Percentiles rank a stretch among this genome's conserved stretches.
phyloP scores from a whole-genome alignment of 345 rosid species.

The Bretschneidera sinensis region DNA sequence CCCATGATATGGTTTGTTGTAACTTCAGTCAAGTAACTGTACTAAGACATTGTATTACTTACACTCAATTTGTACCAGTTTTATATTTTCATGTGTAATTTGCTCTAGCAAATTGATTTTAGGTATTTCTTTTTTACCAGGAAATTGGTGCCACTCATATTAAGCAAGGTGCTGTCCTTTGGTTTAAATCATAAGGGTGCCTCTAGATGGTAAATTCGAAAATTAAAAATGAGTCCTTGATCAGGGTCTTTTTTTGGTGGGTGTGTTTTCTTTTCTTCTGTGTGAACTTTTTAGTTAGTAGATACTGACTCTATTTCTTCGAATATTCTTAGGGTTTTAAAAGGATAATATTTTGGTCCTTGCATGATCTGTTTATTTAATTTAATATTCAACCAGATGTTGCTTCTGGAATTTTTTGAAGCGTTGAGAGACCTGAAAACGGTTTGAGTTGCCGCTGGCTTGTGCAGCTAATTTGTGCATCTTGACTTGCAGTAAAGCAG shows the following conservation, averaged over 20 bases:
- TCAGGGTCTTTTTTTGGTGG: conserved; percentile 17
- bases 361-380: conserved; percentile 6
- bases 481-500: conserved; percentile 49
- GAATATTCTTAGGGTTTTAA: neutral
- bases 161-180: conserved; percentile 32
- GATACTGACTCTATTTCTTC: neutral
- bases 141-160: conserved; percentile 22
- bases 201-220: conserved; percentile 34
- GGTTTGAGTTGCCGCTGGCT: conserved; percentile 7
- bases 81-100: conserved; percentile 15
- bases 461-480: conserved; percentile 15
- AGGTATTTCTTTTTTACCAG: conserved; percentile 24
- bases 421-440: neutral
- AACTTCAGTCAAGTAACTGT: conserved; percentile 8
- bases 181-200: conserved; percentile 27
- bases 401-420: neutral
- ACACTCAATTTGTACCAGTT: neutral
- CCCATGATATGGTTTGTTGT: conserved; percentile 4
- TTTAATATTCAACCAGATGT: neutral
- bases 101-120: conserved; percentile 21
- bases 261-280: conserved; percentile 1
- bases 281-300: neutral
- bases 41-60: neutral
- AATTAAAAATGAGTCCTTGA: conserved; percentile 10
- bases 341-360: neutral